phyloP scores from a whole-genome alignment of 1,284 basidiomycete genomes.

The Cerioporus squamosus region DNA sequence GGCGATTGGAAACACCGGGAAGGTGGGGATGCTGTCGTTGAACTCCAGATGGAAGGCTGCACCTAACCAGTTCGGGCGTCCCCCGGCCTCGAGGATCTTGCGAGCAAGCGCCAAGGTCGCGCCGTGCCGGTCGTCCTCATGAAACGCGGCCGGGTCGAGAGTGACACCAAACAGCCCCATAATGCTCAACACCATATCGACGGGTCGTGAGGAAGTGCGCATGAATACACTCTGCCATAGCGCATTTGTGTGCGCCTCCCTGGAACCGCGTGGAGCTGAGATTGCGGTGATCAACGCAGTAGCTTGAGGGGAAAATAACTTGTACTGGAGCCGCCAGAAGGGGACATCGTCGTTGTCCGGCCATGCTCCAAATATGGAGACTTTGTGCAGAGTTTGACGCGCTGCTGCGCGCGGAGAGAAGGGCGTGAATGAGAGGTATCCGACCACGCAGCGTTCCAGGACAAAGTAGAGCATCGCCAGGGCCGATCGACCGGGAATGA shows the following conservation, averaged over 20 bases:
- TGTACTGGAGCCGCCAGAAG: constrained; percentile 1
- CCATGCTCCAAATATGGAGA: too few relatives aligned
- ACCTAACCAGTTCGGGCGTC: constrained; percentile 29
- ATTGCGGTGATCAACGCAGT: too few relatives aligned
- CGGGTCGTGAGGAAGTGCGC: constrained; percentile 30
- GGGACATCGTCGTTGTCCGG: not conserved
- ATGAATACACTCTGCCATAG: constrained; percentile 29
- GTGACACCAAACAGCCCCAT: constrained; percentile 33
- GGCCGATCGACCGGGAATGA: too few relatives aligned
- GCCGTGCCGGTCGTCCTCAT: constrained; percentile 24
- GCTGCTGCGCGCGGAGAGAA: too few relatives aligned
- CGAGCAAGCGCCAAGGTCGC: constrained; percentile 29
- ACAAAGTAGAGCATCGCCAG: too few relatives aligned
- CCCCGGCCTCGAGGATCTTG: constrained; percentile 25
- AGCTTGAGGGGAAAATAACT: constrained; percentile 3
- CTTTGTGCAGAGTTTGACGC: too few relatives aligned
- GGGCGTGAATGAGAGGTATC: too few relatives aligned
- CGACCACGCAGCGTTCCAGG: too few relatives aligned
- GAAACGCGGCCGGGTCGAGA: constrained; percentile 22
- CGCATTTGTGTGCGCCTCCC: constrained; percentile 6
- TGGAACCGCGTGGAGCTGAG: constrained; percentile 7
- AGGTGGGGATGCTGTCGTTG: constrained; percentile 19
- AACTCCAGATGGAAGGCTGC: constrained; percentile 10
- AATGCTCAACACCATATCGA: constrained; percentile 36
- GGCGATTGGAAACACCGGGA: constrained; percentile 29